Conservation (phyloP, 805 yeast genomes). For the Yarrowia sp. region DNA sequence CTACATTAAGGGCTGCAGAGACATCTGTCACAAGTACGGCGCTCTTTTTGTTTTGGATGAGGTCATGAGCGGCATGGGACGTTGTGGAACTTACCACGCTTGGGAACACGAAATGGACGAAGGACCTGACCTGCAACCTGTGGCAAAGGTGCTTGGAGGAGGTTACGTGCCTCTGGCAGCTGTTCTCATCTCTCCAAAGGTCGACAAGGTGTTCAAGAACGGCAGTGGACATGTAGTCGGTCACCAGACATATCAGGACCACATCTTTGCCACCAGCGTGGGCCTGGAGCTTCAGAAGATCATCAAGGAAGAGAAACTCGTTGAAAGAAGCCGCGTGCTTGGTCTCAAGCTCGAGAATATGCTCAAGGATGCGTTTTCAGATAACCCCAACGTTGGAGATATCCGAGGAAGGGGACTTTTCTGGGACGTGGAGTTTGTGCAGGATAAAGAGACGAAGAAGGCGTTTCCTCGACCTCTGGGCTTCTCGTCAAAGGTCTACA, state of each 20-base stretch:
- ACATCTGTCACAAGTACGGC: constrained; percentile 52
- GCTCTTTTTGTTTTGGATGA: constrained; percentile 52
- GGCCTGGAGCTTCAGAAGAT: constrained; percentile 27
- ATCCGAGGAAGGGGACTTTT: constrained; percentile 64
- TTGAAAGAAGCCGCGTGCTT: not conserved
- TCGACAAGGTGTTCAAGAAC: not conserved
- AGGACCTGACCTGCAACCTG: constrained; percentile 49
- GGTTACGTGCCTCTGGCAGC: constrained; percentile 46
- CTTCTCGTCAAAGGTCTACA: not conserved
- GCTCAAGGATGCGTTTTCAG: constrained; percentile 17
- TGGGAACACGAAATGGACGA: constrained; percentile 45
- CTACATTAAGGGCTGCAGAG: constrained; percentile 48
- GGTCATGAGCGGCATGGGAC: constrained; percentile 57
- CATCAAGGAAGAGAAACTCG: not conserved
- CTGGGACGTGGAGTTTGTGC: constrained; percentile 57
- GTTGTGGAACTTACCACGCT: constrained; percentile 49
- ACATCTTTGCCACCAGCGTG: not conserved
- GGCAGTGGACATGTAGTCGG: not conserved
- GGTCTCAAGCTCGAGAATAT: not conserved
- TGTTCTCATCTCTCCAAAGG: constrained; percentile 17
- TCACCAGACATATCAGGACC: constrained; percentile 22
- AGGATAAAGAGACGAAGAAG: constrained; percentile 51
- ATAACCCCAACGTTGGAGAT: constrained; percentile 49
- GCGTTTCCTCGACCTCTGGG: not conserved
- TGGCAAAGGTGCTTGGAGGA: constrained; percentile 36